phyloP scores from a whole-genome alignment of 148 eudicot species.

The Diospyros lotus region DNA sequence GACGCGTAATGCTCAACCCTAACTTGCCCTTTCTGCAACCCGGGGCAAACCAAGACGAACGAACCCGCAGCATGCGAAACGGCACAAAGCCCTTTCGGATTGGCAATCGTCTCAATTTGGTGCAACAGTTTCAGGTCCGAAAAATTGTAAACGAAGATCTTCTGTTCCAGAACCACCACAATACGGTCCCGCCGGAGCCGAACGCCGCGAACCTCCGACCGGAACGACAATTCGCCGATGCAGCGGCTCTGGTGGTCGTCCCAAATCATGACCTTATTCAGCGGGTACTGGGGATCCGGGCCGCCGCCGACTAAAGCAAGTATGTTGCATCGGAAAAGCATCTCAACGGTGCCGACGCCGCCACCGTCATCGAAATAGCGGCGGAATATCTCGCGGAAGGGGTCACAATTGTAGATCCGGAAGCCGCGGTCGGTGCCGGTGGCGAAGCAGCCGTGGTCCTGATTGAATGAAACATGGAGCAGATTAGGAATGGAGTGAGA shows the following conservation, averaged over 20 bases:
- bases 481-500: constrained; percentile 29
- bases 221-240: constrained; percentile 80
- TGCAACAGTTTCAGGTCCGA: constrained; percentile 72
- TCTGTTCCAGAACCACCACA: constrained; percentile 71
- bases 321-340: constrained; percentile 86
- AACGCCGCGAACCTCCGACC: constrained; percentile 78
- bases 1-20: constrained; percentile 82
- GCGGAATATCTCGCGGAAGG: constrained; percentile 79
- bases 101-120: constrained; percentile 79
- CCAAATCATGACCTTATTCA: constrained; percentile 90
- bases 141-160: constrained; percentile 79
- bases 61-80: constrained; percentile 61
- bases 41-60: constrained; percentile 71
- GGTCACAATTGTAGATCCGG: constrained; percentile 79
- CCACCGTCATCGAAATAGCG: constrained; percentile 71
- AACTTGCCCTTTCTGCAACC: constrained; percentile 82
- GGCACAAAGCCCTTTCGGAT: constrained; percentile 81
- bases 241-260: constrained; percentile 86
- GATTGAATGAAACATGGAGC: constrained; percentile 69
- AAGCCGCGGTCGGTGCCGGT: constrained; percentile 76
- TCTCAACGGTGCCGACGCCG: constrained; percentile 74
- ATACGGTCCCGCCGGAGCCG: constrained; percentile 72
- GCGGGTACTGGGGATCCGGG: constrained; percentile 69
- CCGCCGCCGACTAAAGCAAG: constrained; percentile 92
- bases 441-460: constrained; percentile 76